A percentile compares a stretch with the other conserved stretches of the same genome.
phyloP scores from a whole-genome alignment of 495 filamentous ascomycete genomes.

The Astrothelium macrocarpum region DNA sequence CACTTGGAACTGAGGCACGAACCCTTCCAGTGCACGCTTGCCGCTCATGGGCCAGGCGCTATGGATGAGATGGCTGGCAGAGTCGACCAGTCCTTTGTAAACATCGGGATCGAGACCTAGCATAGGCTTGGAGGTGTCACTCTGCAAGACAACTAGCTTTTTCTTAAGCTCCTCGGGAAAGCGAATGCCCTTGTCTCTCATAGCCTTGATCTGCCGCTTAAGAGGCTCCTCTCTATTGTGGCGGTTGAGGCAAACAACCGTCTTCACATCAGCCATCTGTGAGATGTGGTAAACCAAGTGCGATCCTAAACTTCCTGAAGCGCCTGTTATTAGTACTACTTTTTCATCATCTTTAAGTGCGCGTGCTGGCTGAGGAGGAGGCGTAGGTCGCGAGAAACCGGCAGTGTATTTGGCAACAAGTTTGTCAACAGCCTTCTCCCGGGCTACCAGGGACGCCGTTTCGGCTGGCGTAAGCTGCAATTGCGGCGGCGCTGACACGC shows the following conservation, averaged over 20 bases:
- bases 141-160: background rate
- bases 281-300: background rate
- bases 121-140: background rate
- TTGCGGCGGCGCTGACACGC: no score
- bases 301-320: background rate
- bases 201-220: background rate
- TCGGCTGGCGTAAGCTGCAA: no score
- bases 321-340: background rate
- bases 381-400: no score
- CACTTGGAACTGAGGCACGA: slow-evolving; percentile 9
- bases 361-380: no score
- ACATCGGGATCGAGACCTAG: slow-evolving; percentile 4
- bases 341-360: background rate
- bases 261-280: background rate
- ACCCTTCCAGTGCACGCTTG: background rate
- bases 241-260: background rate
- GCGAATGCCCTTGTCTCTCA: background rate
- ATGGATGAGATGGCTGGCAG: background rate
- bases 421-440: no score
- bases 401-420: no score
- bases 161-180: background rate
- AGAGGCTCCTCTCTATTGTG: background rate
- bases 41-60: slow-evolving; percentile 38
- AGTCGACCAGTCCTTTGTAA: slow-evolving; percentile 11
- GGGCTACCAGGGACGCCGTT: no score